Evolutionary conservation across 2,329 filamentous ascomycete species (phyloP).

Genomic region (Colletotrichum karsti): DNA sequence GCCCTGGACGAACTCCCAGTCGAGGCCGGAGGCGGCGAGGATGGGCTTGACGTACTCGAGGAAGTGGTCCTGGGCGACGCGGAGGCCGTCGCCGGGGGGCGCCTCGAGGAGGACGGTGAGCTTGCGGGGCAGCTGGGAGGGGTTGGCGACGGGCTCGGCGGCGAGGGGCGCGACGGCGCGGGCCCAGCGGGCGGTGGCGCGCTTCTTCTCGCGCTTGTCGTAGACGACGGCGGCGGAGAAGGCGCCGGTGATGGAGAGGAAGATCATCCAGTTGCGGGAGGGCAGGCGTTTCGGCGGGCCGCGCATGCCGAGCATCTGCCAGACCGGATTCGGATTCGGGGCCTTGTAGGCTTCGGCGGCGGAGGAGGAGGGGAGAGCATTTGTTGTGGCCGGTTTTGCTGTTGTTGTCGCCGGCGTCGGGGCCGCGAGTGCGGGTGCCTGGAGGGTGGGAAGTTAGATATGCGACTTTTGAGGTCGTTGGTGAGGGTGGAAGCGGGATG

Average conservation of each 20-base stretch:
- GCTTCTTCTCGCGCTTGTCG: slow-evolving; percentile 90
- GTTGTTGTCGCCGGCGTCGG: not conserved
- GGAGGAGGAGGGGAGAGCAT: slow-evolving; percentile 36
- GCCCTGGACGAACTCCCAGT: slow-evolving; percentile 97
- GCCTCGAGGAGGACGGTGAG: slow-evolving; percentile 87
- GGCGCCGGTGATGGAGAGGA: slow-evolving; percentile 80
- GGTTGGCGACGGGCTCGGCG: slow-evolving; percentile 73
- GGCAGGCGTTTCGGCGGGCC: slow-evolving; percentile 85
- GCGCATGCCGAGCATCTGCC: slow-evolving; percentile 85
- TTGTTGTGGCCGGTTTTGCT: not conserved
- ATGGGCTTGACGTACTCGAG: slow-evolving; percentile 96
- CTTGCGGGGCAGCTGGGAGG: slow-evolving; percentile 80
- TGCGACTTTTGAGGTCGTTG: not conserved
- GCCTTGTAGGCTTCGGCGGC: slow-evolving; percentile 46
- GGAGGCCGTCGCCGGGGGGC: slow-evolving; percentile 86
- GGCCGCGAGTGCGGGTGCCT: slow-evolving; percentile 10
- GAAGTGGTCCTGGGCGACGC: slow-evolving; percentile 91
- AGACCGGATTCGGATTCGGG: slow-evolving; percentile 71
- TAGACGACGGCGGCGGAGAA: slow-evolving; percentile 87
- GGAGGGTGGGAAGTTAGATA: not conserved
- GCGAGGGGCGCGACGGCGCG: slow-evolving; percentile 86
- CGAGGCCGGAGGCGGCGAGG: slow-evolving; percentile 85
- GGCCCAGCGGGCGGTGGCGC: slow-evolving; percentile 86
- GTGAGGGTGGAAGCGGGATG: not conserved
- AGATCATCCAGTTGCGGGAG: slow-evolving; percentile 98